Conservation (phyloP, 202 grass and related monocot species). For the Cymbopogon flexuosus region DNA sequence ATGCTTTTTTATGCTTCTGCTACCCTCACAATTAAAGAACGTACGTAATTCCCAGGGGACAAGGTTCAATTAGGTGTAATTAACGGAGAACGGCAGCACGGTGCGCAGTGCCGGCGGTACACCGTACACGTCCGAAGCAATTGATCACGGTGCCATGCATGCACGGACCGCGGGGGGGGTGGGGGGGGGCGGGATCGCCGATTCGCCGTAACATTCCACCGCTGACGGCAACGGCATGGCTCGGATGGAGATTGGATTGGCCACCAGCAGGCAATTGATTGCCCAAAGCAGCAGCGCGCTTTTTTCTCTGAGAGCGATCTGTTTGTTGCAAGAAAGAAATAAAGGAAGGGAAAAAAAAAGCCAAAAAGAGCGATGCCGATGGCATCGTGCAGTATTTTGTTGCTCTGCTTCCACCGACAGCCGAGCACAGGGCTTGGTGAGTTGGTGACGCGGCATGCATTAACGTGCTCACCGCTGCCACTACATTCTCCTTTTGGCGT, state of each 20-base stretch:
- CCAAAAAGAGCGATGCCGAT: slow-evolving; percentile 20
- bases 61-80: background rate
- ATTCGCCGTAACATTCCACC: background rate
- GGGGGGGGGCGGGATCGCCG: background rate
- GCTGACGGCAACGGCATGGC: background rate
- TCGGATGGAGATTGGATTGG: background rate
- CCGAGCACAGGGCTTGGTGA: background rate
- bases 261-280: background rate
- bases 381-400: background rate
- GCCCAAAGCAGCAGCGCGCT: background rate
- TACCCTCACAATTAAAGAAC: background rate
- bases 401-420: slow-evolving; percentile 20
- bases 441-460: background rate
- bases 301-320: background rate
- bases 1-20: background rate
- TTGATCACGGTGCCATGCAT: background rate
- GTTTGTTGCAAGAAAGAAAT: background rate
- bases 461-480: background rate
- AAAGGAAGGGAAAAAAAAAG: no score
- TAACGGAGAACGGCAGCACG: background rate
- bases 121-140: background rate
- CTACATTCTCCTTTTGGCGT: background rate
- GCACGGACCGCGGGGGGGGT: background rate
- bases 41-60: background rate
- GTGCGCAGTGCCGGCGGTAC: background rate